Conservation (phyloP, 225 moss, liverwort and hornwort species). For the Sphagnum contortum region DNA sequence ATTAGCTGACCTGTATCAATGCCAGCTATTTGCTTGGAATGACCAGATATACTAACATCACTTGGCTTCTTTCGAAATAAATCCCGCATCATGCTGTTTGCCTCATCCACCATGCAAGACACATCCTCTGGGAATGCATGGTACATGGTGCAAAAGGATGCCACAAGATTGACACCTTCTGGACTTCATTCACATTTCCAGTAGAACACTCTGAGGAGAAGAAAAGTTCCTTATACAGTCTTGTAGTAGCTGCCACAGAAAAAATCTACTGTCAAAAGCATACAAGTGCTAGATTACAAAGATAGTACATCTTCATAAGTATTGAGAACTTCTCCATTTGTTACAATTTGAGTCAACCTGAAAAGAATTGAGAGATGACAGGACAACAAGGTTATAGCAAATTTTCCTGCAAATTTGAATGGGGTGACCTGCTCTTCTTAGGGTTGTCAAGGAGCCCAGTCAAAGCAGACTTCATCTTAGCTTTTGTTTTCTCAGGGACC, state of each 20-base stretch:
- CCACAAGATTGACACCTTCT: slow-evolving; percentile 78
- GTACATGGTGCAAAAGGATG: slow-evolving; percentile 75
- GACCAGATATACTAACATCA: slow-evolving; percentile 43
- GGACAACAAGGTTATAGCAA: too few species aligned
- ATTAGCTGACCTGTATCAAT: slow-evolving; percentile 62
- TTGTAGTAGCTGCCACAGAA: slow-evolving; percentile 77
- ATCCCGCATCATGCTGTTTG: slow-evolving; percentile 56
- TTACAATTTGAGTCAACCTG: too few species aligned
- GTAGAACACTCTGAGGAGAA: slow-evolving; percentile 50
- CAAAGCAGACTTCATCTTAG: too few species aligned
- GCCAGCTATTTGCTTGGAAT: slow-evolving; percentile 69
- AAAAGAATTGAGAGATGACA: too few species aligned
- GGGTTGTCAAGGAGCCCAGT: too few species aligned
- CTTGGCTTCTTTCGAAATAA: slow-evolving; percentile 54
- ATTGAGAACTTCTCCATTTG: too few species aligned
- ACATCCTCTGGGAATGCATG: slow-evolving; percentile 88
- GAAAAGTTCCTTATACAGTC: slow-evolving; percentile 83
- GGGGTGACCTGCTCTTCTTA: too few species aligned
- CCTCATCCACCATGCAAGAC: slow-evolving; percentile 61
- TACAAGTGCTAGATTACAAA: too few species aligned
- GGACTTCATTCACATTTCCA: slow-evolving; percentile 40
- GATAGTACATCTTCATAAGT: too few species aligned
- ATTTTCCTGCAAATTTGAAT: too few species aligned
- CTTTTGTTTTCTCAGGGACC: too few species aligned
- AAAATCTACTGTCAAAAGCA: too few species aligned